Evolutionary conservation across 352 stramenopile species (phyloP), one percentile per base, ranked within the genome.

Genomic region (Halophytophthora polymorphica): DNA sequence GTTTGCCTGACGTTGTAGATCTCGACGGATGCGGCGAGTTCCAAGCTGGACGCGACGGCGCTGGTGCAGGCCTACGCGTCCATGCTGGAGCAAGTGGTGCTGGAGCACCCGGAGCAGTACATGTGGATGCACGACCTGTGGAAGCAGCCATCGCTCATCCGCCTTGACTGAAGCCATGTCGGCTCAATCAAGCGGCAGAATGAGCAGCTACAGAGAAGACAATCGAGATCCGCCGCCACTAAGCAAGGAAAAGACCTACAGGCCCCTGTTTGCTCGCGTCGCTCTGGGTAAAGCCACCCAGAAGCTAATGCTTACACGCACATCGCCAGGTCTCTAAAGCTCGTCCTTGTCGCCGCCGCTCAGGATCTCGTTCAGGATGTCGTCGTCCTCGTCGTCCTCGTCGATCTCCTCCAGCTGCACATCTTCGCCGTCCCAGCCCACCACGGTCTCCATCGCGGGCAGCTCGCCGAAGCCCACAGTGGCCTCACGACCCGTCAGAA

Each of bases 281-380:
- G 14, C 0, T 48, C 59, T n/a, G n/a, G n/a, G n/a, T n/a, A n/a
- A n/a, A n/a, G n/a, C n/a, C n/a, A n/a, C n/a, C n/a, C n/a, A n/a
- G 18, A 46, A 50, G 45, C n/a, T 39, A 56, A 53, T 35, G 36
- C 38, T 64, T 33, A 46, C 59, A 42, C 58, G 53, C 50, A 45
- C 18, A 56, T 39, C 57, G 54, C 15, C 35, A 36, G 17, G 23
- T 41, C 13, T 34, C 59, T 85, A 96, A 53, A 94, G 69, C 43
- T 96, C 86, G 29, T 95, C 84, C 63, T 90, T 95, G 53, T 74
- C 62, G 14, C 52, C 67, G 10, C 50, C 62, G 25, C 74, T 75
- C 8, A 95, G 58, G 18, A 93, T 93, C 51, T 96, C 88, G 56
- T 71, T 88, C 58, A 96, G 61, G 47, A 96, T 94, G 48, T 93